Evolutionary conservation across 2,329 filamentous ascomycete genomes (phyloP), one percentile per base, ranked within the genome.

Genomic region (Phoma sp.): DNA sequence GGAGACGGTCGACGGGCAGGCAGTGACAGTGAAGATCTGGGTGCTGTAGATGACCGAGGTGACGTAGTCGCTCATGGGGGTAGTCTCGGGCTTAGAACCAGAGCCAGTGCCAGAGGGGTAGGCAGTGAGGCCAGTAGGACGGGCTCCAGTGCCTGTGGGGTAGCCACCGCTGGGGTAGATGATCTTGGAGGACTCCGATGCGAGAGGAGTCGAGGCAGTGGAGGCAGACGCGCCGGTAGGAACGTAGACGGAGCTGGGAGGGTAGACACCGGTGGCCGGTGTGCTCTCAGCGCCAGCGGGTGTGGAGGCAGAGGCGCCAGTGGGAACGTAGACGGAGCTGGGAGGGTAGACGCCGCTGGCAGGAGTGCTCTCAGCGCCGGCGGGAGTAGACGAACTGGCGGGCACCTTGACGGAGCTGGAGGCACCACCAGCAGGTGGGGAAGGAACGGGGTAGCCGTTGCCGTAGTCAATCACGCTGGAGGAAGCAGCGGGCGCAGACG

Each of bases 21-120:
- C 66, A 55, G 67, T 71, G 60, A 76, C 66, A 48, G 78, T 78
- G 65, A 76, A 67, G 63, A 75, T 65, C 63, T 73, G 71, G 52
- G 77, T 80, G 55, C 70, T 68, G 73, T 75, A 79, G 67, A 78
- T 74, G 55, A 73, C 75, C 42, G 74, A 76, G 57, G 74, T 75
- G 51, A 74, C 72, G 52, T 63, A 46, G 53, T 69, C 67, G 49
- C 71, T 75, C 53, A 75, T 69, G 46, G 72, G 64, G 53, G 77
- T 75, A 24, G 77, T 76, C 71, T 79, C 76, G 39, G 53, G 47
- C 35, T 52, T 57, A 6, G 55, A 59, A 56, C 69, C 69, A 49
- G 60, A 57, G 46, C 52, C 52, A 29, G 52, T 50, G 29, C 52
- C 52, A 24, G 35, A 36, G n/a, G 52, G 52, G 45, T 27, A 54